Percentiles rank a stretch among this genome's conserved stretches.
These are phyloP conservation scores for Nepenthes gracilis DNA, from an alignment of 148 eudicot species.

Conservation along the genomic window DNA sequence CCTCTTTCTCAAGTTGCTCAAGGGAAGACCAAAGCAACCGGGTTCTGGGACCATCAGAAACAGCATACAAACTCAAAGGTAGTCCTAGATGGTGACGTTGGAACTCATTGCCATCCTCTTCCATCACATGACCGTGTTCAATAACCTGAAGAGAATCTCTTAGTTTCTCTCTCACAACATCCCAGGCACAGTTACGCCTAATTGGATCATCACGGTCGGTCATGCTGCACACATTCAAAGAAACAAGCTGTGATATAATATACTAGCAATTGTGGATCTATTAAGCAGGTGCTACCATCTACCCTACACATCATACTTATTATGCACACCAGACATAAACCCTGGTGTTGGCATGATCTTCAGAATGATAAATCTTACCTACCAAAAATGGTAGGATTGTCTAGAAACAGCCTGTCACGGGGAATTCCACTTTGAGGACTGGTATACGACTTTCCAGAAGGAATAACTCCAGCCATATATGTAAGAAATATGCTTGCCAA, in stretches of 20 bases:
- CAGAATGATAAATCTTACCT: slow-evolving; percentile 54
- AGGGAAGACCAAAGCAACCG: slow-evolving; percentile 63
- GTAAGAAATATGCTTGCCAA: slow-evolving; percentile 69
- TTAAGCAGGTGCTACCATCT: neutral
- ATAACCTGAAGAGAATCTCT: slow-evolving; percentile 43
- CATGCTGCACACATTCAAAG: slow-evolving; percentile 27
- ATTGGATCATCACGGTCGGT: slow-evolving; percentile 24
- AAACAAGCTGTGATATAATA: neutral
- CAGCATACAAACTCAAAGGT: slow-evolving; percentile 68
- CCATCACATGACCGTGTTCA: slow-evolving; percentile 31
- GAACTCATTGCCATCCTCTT: slow-evolving; percentile 13
- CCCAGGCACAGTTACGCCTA: slow-evolving; percentile 45
- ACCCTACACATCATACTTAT: neutral
- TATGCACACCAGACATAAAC: neutral
- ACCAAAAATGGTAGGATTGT: slow-evolving; percentile 45
- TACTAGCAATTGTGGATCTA: slow-evolving; percentile 2
- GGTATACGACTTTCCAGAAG: slow-evolving; percentile 29
- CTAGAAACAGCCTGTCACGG: slow-evolving; percentile 25
- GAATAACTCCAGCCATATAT: slow-evolving; percentile 81
- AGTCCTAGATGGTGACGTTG: slow-evolving; percentile 26
- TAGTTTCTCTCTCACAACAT: slow-evolving; percentile 56
- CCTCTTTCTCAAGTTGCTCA: slow-evolving; percentile 89
- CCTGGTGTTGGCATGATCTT: neutral
- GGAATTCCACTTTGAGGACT: slow-evolving; percentile 24
- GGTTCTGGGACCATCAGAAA: slow-evolving; percentile 66